Evolutionary conservation across 2,329 filamentous ascomycete species (phyloP).

Genomic region (Cladobotryum mycophilum): DNA sequence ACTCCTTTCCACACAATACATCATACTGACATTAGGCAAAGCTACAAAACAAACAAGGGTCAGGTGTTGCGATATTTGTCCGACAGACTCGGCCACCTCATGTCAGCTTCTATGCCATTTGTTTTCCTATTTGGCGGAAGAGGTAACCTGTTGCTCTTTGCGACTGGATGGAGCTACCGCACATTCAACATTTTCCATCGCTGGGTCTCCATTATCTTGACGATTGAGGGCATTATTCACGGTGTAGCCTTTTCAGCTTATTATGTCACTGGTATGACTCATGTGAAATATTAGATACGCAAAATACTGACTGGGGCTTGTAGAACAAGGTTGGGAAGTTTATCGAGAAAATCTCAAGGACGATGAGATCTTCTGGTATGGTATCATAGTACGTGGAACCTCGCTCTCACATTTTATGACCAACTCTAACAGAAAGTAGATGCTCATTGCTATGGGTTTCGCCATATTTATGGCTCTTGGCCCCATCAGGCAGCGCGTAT

Average conservation of each 20-base stretch:
- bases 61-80: slow-evolving; percentile 43
- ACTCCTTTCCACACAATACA: neutral
- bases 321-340: slow-evolving; percentile 13
- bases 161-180: slow-evolving; percentile 58
- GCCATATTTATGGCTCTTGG: slow-evolving; percentile 4
- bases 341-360: slow-evolving; percentile 6
- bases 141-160: slow-evolving; percentile 55
- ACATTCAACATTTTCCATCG: slow-evolving; percentile 59
- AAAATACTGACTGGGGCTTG: neutral
- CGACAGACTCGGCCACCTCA: slow-evolving; percentile 53
- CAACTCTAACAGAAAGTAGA: slow-evolving; percentile 1
- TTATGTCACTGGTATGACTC: slow-evolving; percentile 11
- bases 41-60: slow-evolving; percentile 21
- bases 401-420: neutral
- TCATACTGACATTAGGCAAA: slow-evolving; percentile 11
- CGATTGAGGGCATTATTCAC: slow-evolving; percentile 52
- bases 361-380: slow-evolving; percentile 8
- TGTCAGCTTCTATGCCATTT: slow-evolving; percentile 51
- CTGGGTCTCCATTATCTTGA: slow-evolving; percentile 52
- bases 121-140: slow-evolving; percentile 57
- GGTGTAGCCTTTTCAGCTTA: slow-evolving; percentile 16
- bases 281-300: neutral
- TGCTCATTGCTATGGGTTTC: slow-evolving; percentile 9
- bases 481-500: slow-evolving; percentile 23
- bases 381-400: slow-evolving; percentile 7